Evolutionary conservation across 208 protist genomes (phyloP).

Genomic region (Endotrypanum monterogeii): DNA sequence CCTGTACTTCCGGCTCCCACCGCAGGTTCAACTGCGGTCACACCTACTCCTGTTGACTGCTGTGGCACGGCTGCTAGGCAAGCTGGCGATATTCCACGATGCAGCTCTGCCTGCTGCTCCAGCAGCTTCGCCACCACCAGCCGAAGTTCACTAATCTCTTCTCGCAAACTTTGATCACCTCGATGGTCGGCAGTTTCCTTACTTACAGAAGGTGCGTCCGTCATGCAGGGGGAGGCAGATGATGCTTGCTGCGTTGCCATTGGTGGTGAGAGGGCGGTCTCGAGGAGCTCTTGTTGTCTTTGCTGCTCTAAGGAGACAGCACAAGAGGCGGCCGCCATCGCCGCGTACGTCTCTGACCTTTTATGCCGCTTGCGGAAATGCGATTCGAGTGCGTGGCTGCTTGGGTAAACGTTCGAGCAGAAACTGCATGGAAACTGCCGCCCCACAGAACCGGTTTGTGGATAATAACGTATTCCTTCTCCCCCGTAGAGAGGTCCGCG

Average conservation of each 20-base stretch:
- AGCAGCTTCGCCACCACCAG: conserved; percentile 42
- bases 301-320: conserved; percentile 12
- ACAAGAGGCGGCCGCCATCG: conserved; percentile 35
- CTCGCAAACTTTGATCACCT: conserved; percentile 20
- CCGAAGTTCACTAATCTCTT: conserved; percentile 44
- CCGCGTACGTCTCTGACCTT: conserved; percentile 34
- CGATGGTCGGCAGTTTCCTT: background rate
- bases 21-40: background rate
- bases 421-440: conserved; percentile 36
- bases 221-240: background rate
- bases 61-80: conserved; percentile 20
- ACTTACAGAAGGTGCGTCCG: background rate
- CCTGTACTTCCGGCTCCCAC: background rate
- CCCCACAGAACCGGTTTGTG: background rate
- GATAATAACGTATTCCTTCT: background rate
- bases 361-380: conserved; percentile 75
- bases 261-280: background rate
- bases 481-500: background rate
- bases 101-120: conserved; percentile 30
- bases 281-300: background rate
- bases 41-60: conserved; percentile 3
- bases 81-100: conserved; percentile 11
- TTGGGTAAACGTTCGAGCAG: conserved; percentile 74
- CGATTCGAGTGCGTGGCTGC: conserved; percentile 53
- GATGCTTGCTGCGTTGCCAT: background rate